Base-by-base conservation (phyloP, 1,139 yeast species). In the Blastobotrys aristatus region DNA sequence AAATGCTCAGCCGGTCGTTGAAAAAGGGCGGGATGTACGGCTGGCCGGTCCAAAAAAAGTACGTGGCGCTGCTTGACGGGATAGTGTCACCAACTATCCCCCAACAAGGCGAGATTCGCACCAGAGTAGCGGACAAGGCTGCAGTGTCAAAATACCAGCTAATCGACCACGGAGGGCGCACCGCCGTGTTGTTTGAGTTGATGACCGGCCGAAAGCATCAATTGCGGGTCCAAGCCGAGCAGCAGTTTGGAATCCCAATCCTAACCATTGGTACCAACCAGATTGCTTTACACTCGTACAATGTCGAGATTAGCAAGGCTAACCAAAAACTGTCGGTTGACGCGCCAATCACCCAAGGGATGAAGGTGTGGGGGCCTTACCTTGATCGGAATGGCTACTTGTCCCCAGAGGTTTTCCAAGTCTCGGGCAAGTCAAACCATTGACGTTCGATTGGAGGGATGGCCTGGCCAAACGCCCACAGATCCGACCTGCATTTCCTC, bases 361-460 rank as follows among this genome's bases (percentile, higher is more conserved):
- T 22, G 3, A 21, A 29, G n/a, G 34, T 31, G 4, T 43, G 46
- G 46, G 2, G 17, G 10, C 37, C 29, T 20, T 42, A 42, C 26
- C 24, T 42, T 4, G 26, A 36, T 34, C 38, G 14, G 24, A 34
- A 20, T 16, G n/a, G n/a, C n/a, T n/a, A n/a, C n/a, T n/a, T 22
- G 2, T 3, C 5, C 26, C 18, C 38, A 3, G 38, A 16, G n/a
- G 16, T 33, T 42, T 57, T 55, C 95, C 95, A 86, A 63, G 84
- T 94, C 50, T 84, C 88, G 0, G 96, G 95, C 57, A 85, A 84
- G 0, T 88, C 87, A 60, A 74, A 85, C 43, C 79, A 76, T 7
- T 83, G 75, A 59, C 82, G 84, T 55, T 77, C 70, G 30, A 85
- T 88, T 56, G 37, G 44, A 2, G 62, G 62, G 5, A 59, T 35